A percentile compares a stretch with the other conserved stretches of the same genome.
Evolutionary conservation across 1,284 basidiomycete species (phyloP).

Genomic region (Apiotrichum sp.): DNA sequence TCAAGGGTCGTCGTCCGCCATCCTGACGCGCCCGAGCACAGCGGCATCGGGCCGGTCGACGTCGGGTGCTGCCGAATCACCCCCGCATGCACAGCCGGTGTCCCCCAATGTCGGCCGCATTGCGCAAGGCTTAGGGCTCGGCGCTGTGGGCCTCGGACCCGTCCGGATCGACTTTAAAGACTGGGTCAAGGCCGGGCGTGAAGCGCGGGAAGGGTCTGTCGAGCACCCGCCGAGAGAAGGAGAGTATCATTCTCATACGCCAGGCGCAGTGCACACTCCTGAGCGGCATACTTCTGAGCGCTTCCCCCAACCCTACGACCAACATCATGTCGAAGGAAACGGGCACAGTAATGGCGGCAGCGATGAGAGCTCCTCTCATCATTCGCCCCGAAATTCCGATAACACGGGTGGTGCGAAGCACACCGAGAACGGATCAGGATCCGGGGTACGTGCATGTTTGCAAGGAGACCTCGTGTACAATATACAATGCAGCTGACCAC

Average conservation of each 20-base stretch:
- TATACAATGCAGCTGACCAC: not conserved
- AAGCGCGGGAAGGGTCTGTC: not conserved
- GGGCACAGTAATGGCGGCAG: not conserved
- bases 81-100: not conserved
- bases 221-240: not conserved
- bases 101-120: slow-evolving; percentile 3
- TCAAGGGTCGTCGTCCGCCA: not conserved
- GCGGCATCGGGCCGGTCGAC: not conserved
- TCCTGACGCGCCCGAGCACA: not conserved
- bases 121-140: slow-evolving; percentile 1
- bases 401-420: not conserved
- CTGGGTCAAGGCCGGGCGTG: slow-evolving; percentile 21
- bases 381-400: not conserved
- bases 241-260: not conserved
- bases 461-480: not conserved
- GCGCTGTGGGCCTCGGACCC: slow-evolving; percentile 14
- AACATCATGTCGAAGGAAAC: not conserved
- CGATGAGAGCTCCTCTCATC: not conserved
- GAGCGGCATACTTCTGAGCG: too few species aligned
- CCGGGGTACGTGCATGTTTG: not conserved
- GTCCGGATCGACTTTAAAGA: slow-evolving; percentile 21
- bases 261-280: not conserved
- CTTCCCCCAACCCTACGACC: not conserved
- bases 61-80: slow-evolving; percentile 2
- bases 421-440: not conserved